Evolutionary conservation across 164 flowering plant genomes (phyloP).

Genomic region (Kalanchoe fedtschenkoi): DNA sequence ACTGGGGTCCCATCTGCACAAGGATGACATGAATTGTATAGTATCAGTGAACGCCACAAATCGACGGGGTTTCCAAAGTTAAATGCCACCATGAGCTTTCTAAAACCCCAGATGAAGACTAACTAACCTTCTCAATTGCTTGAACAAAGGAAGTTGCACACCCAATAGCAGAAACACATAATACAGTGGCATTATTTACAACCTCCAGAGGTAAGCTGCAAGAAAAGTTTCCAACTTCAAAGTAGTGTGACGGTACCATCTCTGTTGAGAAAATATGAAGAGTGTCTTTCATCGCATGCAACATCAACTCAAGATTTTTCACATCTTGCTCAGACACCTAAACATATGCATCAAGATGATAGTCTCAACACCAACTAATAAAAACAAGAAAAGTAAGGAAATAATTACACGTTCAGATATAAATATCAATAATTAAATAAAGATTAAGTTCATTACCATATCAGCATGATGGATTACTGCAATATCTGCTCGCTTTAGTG

Average conservation of each 20-base stretch:
- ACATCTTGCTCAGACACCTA: conserved; percentile 44
- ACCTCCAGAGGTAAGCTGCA: conserved; percentile 33
- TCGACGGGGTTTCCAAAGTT: background rate
- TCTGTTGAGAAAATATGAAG: conserved; percentile 51
- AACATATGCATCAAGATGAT: background rate
- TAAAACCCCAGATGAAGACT: background rate
- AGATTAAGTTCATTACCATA: conserved; percentile 37
- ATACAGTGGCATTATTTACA: conserved; percentile 20
- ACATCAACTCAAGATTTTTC: conserved; percentile 23
- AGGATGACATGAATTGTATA: conserved; percentile 1
- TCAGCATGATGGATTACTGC: conserved; percentile 83
- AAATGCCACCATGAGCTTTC: background rate
- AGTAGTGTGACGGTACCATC: conserved; percentile 55
- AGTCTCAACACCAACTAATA: too few species aligned
- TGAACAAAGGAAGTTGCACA: conserved; percentile 51
- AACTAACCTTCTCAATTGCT: conserved; percentile 40
- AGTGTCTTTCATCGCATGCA: conserved; percentile 27
- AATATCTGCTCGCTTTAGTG: conserved; percentile 56
- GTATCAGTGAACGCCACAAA: background rate
- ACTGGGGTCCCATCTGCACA: conserved; percentile 53
- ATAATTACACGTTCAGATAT: background rate
- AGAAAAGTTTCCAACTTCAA: conserved; percentile 25
- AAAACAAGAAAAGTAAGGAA: background rate
- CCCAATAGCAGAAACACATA: conserved; percentile 79
- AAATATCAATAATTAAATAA: background rate